A percentile compares a stretch with the other conserved stretches of the same genome.
Evolutionary conservation across 106 monocot species (phyloP).

Genomic region (Posidonia australis): DNA sequence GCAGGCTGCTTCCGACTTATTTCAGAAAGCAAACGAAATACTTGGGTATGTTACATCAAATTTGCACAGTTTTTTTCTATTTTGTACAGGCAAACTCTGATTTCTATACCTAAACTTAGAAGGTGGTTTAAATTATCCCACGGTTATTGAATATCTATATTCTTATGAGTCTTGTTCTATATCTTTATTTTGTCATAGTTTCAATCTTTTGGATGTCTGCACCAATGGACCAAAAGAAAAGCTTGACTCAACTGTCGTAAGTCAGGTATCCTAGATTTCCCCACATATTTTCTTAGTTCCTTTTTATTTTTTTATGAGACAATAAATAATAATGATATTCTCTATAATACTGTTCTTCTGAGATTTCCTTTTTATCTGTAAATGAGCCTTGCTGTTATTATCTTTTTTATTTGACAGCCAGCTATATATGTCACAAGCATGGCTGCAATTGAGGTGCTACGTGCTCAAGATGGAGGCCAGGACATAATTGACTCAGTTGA

Average conservation of each 20-base stretch:
- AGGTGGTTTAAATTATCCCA: not conserved
- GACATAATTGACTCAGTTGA: slow-evolving; percentile 83
- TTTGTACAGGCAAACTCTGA: not conserved
- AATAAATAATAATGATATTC: not conserved
- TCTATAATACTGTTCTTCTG: not conserved
- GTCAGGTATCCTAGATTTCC: slow-evolving; percentile 45
- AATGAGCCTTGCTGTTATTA: not conserved
- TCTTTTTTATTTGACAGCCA: slow-evolving; percentile 43
- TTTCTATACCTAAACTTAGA: not conserved
- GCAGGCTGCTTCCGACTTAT: slow-evolving; percentile 69
- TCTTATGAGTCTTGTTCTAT: not conserved
- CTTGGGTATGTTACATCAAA: slow-evolving; percentile 50
- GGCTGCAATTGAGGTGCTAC: slow-evolving; percentile 81
- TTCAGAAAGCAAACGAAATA: slow-evolving; percentile 73
- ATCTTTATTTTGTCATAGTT: slow-evolving; percentile 29
- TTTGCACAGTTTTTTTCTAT: not conserved
- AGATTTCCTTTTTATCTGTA: not conserved
- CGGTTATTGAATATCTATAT: not conserved
- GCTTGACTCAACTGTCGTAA: slow-evolving; percentile 90
- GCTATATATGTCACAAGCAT: slow-evolving; percentile 94
- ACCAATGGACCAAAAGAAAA: slow-evolving; percentile 93
- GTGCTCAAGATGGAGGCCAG: slow-evolving; percentile 70
- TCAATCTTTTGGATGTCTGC: slow-evolving; percentile 78
- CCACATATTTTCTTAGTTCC: not conserved
- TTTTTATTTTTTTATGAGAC: not conserved